Evolutionary conservation across 192 early-diverging fungal species (phyloP).

Genomic region (Backusella psychrophila): DNA sequence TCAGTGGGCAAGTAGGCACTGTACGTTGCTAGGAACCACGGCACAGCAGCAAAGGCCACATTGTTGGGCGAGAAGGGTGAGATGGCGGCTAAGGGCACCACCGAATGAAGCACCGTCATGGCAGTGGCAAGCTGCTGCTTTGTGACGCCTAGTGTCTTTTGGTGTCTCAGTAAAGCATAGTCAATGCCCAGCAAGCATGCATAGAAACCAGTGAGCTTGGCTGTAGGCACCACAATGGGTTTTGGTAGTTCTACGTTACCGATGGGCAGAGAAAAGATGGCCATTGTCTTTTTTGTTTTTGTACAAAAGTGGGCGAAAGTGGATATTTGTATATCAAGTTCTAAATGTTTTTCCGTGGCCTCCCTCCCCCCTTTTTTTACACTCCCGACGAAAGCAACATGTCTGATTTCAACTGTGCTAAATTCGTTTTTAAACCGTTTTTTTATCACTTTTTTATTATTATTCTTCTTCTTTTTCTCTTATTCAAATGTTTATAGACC

Average conservation of each 20-base stretch:
- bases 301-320: not conserved
- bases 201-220: slow-evolving; percentile 2
- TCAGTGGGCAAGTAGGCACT: not conserved
- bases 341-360: not conserved
- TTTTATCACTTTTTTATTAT: not conserved
- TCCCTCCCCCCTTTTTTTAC: not conserved
- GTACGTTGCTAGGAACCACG: slow-evolving; percentile 1
- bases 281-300: not conserved
- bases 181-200: not conserved
- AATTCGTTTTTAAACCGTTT: not conserved
- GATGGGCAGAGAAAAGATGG: not conserved
- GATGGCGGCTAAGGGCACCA: not conserved
- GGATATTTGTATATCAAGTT: no score
- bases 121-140: not conserved
- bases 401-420: not conserved
- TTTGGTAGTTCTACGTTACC: not conserved
- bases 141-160: not conserved
- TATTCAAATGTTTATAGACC: not conserved
- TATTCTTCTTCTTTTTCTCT: not conserved
- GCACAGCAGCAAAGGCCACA: not conserved
- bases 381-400: not conserved
- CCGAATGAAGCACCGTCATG: not conserved
- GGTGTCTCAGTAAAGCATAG: not conserved
- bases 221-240: not conserved
- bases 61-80: slow-evolving; percentile 6